A percentile compares a stretch with the other conserved stretches of the same genome.
These are phyloP conservation scores for Hygrophila difformis DNA, from an alignment of 257 asterid species.

Conservation along the genomic window DNA sequence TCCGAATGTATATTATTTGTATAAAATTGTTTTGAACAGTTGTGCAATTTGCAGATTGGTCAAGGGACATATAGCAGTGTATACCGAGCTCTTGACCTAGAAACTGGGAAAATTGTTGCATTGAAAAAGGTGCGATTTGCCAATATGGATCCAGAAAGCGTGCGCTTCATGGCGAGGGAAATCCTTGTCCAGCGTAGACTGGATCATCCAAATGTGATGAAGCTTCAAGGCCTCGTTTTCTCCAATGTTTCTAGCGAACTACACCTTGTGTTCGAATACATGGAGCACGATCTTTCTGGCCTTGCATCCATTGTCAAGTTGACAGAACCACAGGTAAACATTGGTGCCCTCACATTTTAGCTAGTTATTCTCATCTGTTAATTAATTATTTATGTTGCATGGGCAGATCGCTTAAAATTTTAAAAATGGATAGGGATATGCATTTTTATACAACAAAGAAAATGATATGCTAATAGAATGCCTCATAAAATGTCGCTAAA, in stretches of 20 bases:
- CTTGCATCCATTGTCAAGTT: slow-evolving; percentile 54
- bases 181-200: slow-evolving; percentile 76
- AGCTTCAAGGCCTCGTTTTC: slow-evolving; percentile 81
- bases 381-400: too few relatives aligned
- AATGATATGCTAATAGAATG: too few relatives aligned
- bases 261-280: slow-evolving; percentile 84
- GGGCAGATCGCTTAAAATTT: too few relatives aligned
- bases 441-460: too few relatives aligned
- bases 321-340: slow-evolving; percentile 78
- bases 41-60: slow-evolving; percentile 54
- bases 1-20: too few relatives aligned
- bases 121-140: slow-evolving; percentile 77
- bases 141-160: slow-evolving; percentile 95
- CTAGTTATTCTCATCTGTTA: too few relatives aligned
- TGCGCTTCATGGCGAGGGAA: slow-evolving; percentile 93
- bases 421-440: too few relatives aligned
- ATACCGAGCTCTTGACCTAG: slow-evolving; percentile 86
- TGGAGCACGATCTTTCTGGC: slow-evolving; percentile 95
- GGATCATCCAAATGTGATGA: slow-evolving; percentile 87
- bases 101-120: slow-evolving; percentile 71
- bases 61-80: slow-evolving; percentile 97
- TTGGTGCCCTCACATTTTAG: too few relatives aligned
- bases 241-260: slow-evolving; percentile 75
- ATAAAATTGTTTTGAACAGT: too few relatives aligned
- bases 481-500: too few relatives aligned